Conservation (phyloP, 2,329 filamentous ascomycete genomes). For the Venturia asperata region DNA sequence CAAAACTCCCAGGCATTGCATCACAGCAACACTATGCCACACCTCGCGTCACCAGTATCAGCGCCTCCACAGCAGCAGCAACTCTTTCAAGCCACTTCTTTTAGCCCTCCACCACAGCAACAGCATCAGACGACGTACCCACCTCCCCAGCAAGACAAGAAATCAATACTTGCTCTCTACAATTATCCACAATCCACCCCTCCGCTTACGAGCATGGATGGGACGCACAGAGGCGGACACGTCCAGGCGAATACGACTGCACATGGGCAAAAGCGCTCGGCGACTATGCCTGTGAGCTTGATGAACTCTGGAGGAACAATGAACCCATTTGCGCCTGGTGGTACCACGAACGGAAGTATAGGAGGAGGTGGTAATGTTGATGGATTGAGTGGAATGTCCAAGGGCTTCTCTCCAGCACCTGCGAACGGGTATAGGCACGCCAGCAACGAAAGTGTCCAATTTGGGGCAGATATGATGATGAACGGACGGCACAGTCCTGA, state of each 20-base stretch:
- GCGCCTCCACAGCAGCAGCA: slow-evolving; percentile 34
- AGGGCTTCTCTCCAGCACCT: neutral
- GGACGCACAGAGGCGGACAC: neutral
- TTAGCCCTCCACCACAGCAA: slow-evolving; percentile 23
- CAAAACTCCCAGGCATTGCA: slow-evolving; percentile 21
- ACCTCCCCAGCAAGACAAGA: slow-evolving; percentile 56
- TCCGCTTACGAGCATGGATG: slow-evolving; percentile 31
- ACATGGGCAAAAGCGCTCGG: slow-evolving; percentile 29
- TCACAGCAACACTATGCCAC: slow-evolving; percentile 28
- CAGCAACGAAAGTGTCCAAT: slow-evolving; percentile 64
- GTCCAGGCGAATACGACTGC: neutral
- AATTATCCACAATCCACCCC: slow-evolving; percentile 42
- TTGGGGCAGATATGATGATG: slow-evolving; percentile 53
- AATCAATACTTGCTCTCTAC: slow-evolving; percentile 69
- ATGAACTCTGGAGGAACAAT: slow-evolving; percentile 36
- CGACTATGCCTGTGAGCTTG: slow-evolving; percentile 32
- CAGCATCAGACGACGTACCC: slow-evolving; percentile 28
- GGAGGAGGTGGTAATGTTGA: neutral
- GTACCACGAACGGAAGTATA: slow-evolving; percentile 14
- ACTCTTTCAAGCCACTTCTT: slow-evolving; percentile 25
- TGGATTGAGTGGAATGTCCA: neutral
- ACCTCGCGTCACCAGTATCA: slow-evolving; percentile 24
- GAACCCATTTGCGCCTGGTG: slow-evolving; percentile 48
- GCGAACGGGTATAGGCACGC: slow-evolving; percentile 37
- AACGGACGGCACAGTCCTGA: slow-evolving; percentile 69